Conservation (phyloP, 352 stramenopile species). For the Thraustotheca clavata region DNA sequence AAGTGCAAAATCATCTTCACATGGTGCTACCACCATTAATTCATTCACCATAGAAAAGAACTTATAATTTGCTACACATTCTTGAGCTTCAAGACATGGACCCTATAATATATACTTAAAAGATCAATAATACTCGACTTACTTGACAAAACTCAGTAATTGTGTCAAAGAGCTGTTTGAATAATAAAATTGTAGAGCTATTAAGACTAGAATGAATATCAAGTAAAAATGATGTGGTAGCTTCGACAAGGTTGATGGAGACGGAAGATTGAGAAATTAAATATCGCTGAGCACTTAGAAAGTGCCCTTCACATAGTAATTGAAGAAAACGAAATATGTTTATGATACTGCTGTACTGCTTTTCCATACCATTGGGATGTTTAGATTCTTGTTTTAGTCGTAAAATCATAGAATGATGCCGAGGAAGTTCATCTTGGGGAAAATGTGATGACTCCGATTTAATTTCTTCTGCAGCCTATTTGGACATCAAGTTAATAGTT, state of each 20-base stretch:
- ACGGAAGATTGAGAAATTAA: slow-evolving; percentile 36
- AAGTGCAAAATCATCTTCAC: neutral
- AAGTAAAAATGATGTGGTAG: slow-evolving; percentile 56
- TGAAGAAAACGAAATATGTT: slow-evolving; percentile 55
- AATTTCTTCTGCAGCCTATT: neutral
- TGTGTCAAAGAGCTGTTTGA: slow-evolving; percentile 68
- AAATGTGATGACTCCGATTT: neutral
- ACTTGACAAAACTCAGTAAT: slow-evolving; percentile 71
- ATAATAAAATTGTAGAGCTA: slow-evolving; percentile 38
- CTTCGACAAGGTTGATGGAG: slow-evolving; percentile 54
- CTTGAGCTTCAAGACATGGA: slow-evolving; percentile 57
- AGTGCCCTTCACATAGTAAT: slow-evolving; percentile 63
- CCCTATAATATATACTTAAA: slow-evolving; percentile 21
- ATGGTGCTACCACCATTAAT: slow-evolving; percentile 22
- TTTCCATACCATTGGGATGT: slow-evolving; percentile 27
- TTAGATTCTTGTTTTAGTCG: neutral
- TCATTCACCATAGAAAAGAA: slow-evolving; percentile 70
- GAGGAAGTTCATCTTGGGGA: neutral
- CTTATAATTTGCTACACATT: slow-evolving; percentile 69
- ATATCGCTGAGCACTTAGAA: slow-evolving; percentile 46
- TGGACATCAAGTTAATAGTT: neutral
- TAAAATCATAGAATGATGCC: neutral
- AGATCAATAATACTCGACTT: neutral
- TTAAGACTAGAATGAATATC: slow-evolving; percentile 50
- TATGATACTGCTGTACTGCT: neutral